Evolutionary conservation across 1,139 yeast species (phyloP).

Genomic region (Diutina ranongensis): DNA sequence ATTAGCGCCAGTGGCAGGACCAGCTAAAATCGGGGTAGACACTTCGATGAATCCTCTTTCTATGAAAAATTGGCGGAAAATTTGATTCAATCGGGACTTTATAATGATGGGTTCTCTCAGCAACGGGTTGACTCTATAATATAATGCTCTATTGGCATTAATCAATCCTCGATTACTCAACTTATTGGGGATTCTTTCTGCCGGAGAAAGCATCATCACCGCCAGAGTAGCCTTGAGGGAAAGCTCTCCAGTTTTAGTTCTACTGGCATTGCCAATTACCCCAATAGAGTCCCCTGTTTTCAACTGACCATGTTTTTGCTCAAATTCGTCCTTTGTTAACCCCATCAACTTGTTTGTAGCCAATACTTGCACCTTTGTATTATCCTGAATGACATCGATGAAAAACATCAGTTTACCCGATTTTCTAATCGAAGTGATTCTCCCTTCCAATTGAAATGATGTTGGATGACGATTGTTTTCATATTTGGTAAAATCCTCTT

Average conservation of each 20-base stretch:
- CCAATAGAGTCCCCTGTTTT: conserved; percentile 64
- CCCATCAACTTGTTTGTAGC: conserved; percentile 40
- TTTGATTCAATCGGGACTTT: conserved; percentile 41
- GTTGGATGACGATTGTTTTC: conserved; percentile 6
- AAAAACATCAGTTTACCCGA: conserved; percentile 61
- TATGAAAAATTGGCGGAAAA: conserved; percentile 47
- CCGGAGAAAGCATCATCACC: conserved; percentile 48
- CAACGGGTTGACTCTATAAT: conserved; percentile 50
- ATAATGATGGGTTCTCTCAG: conserved; percentile 39
- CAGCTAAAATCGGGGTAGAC: conserved; percentile 73
- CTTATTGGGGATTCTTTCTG: conserved; percentile 54
- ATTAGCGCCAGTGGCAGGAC: conserved; percentile 74
- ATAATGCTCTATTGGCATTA: conserved; percentile 60
- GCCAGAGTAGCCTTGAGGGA: conserved; percentile 51
- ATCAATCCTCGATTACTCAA: conserved; percentile 44
- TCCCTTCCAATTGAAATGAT: conserved; percentile 34
- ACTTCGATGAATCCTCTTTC: conserved; percentile 62
- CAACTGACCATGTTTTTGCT: conserved; percentile 30
- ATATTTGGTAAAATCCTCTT: background rate
- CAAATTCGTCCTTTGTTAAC: conserved; percentile 33
- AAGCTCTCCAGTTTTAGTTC: conserved; percentile 68
- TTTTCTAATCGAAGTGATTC: conserved; percentile 42
- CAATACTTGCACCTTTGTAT: conserved; percentile 43
- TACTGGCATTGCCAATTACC: conserved; percentile 58
- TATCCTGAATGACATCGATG: conserved; percentile 55